These are phyloP conservation scores for Chamaecyparis obtusa DNA, from an alignment of 75 land plant genomes.

Conservation along the genomic window DNA sequence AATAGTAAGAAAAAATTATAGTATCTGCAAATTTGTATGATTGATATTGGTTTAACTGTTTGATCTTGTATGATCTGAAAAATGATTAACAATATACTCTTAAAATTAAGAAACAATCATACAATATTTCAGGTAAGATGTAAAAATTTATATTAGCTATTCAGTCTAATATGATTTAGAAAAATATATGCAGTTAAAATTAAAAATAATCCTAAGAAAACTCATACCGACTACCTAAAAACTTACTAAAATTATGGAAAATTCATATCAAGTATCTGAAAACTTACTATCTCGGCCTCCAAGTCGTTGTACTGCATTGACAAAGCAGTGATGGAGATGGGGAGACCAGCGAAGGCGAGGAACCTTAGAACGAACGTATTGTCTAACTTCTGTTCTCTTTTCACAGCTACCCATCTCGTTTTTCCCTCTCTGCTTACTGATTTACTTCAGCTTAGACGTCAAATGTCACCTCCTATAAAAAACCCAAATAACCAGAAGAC, in stretches of 20 bases:
- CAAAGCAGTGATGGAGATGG: conserved; percentile 71
- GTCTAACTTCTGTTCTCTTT: conserved; percentile 43
- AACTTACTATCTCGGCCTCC: conserved; percentile 76
- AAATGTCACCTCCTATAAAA: no score
- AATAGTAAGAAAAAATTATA: background rate
- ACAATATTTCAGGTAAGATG: no score
- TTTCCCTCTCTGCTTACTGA: background rate
- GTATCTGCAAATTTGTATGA: background rate
- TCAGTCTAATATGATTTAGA: no score
- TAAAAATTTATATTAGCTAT: no score
- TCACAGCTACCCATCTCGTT: conserved; percentile 28
- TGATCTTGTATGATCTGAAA: no score
- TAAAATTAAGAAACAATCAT: no score
- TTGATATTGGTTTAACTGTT: no score
- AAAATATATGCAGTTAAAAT: no score
- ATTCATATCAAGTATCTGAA: background rate
- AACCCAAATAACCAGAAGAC: no score
- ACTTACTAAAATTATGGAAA: conserved; percentile 28
- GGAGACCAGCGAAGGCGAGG: conserved; percentile 89
- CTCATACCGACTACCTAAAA: background rate
- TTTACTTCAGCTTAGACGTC: no score
- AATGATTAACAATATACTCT: no score
- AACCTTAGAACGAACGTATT: conserved; percentile 64
- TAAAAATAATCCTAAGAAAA: no score
- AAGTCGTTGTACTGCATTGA: conserved; percentile 66